Evolutionary conservation across 2,329 filamentous ascomycete genomes (phyloP), one percentile per base, ranked within the genome.

Genomic region (Penicillium sp.): DNA sequence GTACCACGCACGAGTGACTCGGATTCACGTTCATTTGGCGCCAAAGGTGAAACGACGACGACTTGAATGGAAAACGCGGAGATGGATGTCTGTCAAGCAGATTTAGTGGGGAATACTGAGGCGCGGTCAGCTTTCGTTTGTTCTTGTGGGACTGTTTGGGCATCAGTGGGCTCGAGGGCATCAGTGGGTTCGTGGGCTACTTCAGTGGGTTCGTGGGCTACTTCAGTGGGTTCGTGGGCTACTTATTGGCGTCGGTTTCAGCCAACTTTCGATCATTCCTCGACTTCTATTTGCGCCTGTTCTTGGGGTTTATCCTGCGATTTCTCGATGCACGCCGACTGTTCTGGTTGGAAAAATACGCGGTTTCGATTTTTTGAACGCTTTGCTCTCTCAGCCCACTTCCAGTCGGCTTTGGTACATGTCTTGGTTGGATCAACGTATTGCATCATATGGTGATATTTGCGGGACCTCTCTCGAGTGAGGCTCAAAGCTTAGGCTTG

Each of bases 401-500:
- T 46, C 44, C 22, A 16, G 32, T 47, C 22, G 22, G 14, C 32
- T 40, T 11, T 31, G 5, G n/a, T 50, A 34, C 5, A 49, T 13
- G 16, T 45, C 52, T 52, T 42, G 21, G 52, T 40, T 14, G 52
- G 55, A 52, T 32, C 43, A 52, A 48, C 44, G 53, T 52, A 56
- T 64, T 57, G 59, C 56, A 57, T 36, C 51, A 64, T 56, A 66
- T 58, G 68, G 70, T 32, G 29, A 40, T 42, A 71, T 70, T 67
- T 65, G 75, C 76, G 82, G 91, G 90, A 91, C 90, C 89, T 91
- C 91, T 91, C 89, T 85, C 72, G 87, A 84, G 89, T 92, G 91
- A 89, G 89, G 80, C 87, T 95, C 91, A 95, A 91, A 92, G 91
- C 81, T 86, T 91, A 80, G 90, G 83, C 91, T 93, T 92, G 90